phyloP scores from a whole-genome alignment of 345 rosid genomes.

The Citrus inodora region DNA sequence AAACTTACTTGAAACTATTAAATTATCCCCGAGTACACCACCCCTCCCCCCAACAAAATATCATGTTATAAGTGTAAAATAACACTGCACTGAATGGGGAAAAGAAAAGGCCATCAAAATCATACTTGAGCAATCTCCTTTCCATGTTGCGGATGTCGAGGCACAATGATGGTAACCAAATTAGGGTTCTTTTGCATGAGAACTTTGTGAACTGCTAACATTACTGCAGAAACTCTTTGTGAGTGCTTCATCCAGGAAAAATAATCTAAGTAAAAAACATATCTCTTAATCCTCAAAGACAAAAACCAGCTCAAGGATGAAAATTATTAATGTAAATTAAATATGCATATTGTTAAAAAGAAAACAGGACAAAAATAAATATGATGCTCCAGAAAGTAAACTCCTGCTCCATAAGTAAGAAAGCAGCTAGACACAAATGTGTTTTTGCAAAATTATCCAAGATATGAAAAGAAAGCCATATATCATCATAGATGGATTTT shows the following conservation, averaged over 20 bases:
- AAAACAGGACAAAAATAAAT: not conserved
- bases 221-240: slow-evolving; percentile 49
- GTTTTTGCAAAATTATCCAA: slow-evolving; percentile 1
- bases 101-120: slow-evolving; percentile 10
- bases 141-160: slow-evolving; percentile 82
- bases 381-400: not conserved
- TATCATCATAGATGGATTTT: not conserved
- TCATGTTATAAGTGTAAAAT: not conserved
- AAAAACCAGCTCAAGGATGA: not conserved
- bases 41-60: not conserved
- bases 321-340: not conserved
- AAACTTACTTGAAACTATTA: not conserved
- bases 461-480: not conserved
- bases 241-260: slow-evolving; percentile 15
- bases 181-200: slow-evolving; percentile 50
- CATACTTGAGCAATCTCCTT: slow-evolving; percentile 68
- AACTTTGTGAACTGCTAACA: slow-evolving; percentile 56
- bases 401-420: not conserved
- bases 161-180: slow-evolving; percentile 61
- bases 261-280: not conserved
- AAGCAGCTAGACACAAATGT: not conserved
- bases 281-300: not conserved
- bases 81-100: not conserved
- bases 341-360: not conserved
- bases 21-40: not conserved